Base-by-base conservation (phyloP, 106 monocot species). In the Amphibolis antarctica region DNA sequence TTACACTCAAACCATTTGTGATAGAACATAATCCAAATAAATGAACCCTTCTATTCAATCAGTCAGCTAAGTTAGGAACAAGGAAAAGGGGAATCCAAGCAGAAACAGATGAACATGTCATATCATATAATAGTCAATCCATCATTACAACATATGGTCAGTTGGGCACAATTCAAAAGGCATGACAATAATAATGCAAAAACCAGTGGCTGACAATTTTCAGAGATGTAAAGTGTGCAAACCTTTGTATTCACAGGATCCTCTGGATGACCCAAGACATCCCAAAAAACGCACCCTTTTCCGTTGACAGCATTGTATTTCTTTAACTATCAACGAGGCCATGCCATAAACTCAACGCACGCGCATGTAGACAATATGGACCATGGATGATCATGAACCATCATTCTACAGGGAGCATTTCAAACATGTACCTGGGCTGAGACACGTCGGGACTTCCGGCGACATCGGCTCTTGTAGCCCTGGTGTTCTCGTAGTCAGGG, bases 401-500 rank as follows among this genome's bases (percentile, higher is more conserved):
- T 43, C 50, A 65, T 20, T 50, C 50, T 65, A 28, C 15, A 52
- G 50, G 18, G 28, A 65, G 13, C 52, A 65, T 52, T 65, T 65
- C 28, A 52, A 65, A 50, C 19, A 28, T 52, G 10, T 60, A 31
- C 50, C 48, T 10, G 46, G 47, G 1, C 23, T 11, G 25, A 28
- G 48, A 52, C 51, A 31, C 65, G 1, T 65, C 65, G 5, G 22
- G 3, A 25, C 1, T 9, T 20, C 19, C n/a, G 14, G 15, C 54
- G 44, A 46, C 17, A 29, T 53, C 55, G 9, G 20, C 45, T 52
- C 85, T 75, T 63, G 57, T 52, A 29, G 67, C 73, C 64, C 77
- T 86, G 74, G 64, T 71, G 23, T 65, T 69, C 71, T 88, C 92
- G 30, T 81, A 85, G 18, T 83, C 74, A 0, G 70, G 47, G 55